phyloP scores from a whole-genome alignment of 768 basidiomycete species.

The Phanerochaete carnosa region DNA sequence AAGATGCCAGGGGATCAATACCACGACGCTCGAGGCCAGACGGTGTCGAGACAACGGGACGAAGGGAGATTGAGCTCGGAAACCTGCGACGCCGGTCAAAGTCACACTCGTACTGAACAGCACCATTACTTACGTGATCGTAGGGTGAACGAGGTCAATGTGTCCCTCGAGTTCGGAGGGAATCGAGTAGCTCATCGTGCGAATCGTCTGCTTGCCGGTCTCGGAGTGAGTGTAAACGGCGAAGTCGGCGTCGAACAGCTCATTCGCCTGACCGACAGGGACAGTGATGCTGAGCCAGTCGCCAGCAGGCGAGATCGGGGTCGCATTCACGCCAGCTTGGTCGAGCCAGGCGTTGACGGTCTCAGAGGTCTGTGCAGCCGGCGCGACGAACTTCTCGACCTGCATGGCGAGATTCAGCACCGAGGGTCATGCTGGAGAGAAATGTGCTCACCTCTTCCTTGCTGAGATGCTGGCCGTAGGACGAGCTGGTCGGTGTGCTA shows the following conservation, averaged over 20 bases:
- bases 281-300: constrained; percentile 25
- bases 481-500: constrained; percentile 19
- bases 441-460: constrained; percentile 23
- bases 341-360: constrained; percentile 26
- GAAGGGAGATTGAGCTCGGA: neutral
- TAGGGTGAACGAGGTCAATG: constrained; percentile 31
- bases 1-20: constrained; percentile 19
- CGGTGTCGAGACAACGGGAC: constrained; percentile 13
- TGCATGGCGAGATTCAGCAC: neutral
- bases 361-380: constrained; percentile 17
- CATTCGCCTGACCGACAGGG: constrained; percentile 25
- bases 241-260: constrained; percentile 27
- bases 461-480: constrained; percentile 21
- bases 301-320: constrained; percentile 23
- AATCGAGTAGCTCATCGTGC: constrained; percentile 31
- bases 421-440: neutral
- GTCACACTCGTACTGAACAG: neutral
- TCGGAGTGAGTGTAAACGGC: constrained; percentile 22
- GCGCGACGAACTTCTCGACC: constrained; percentile 25
- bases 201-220: constrained; percentile 21
- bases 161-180: constrained; percentile 23
- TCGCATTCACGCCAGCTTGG: constrained; percentile 20
- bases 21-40: constrained; percentile 14
- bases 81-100: neutral
- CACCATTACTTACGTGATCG: constrained; percentile 10